A percentile compares a stretch with the other conserved stretches of the same genome.
These are phyloP conservation scores for Trichaptum fuscoviolaceum DNA, from an alignment of 768 basidiomycete genomes.

Conservation along the genomic window DNA sequence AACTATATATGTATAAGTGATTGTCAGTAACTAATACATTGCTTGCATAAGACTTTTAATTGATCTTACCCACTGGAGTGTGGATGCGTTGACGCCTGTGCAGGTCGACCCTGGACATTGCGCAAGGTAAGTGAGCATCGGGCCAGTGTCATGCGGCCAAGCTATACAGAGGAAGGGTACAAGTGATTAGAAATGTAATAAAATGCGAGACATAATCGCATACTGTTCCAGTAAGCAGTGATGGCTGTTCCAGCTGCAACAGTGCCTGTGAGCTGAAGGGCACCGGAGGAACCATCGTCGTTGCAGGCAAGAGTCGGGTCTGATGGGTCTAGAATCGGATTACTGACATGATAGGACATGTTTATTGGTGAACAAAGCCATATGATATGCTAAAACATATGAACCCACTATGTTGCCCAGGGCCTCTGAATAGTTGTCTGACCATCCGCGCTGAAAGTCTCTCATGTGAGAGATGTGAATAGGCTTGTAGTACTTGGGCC, in stretches of 20 bases:
- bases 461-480: background rate
- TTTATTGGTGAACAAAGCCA: background rate
- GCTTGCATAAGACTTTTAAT: background rate
- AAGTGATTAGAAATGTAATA: background rate
- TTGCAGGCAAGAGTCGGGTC: conserved; percentile 12
- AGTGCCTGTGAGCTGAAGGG: conserved; percentile 12
- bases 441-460: conserved; percentile 12
- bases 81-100: conserved; percentile 12
- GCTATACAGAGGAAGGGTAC: background rate
- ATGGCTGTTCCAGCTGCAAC: conserved; percentile 13
- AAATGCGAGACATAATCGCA: conserved; percentile 1
- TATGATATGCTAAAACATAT: background rate
- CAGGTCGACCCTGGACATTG: conserved; percentile 12
- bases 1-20: conserved; percentile 8
- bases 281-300: conserved; percentile 12
- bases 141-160: background rate
- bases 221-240: conserved; percentile 14
- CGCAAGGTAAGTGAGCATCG: conserved; percentile 13
- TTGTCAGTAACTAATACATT: background rate
- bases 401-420: conserved; percentile 12
- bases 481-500: conserved; percentile 2
- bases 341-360: background rate
- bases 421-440: conserved; percentile 13
- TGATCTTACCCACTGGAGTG: conserved; percentile 11
- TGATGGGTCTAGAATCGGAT: conserved; percentile 13